phyloP scores from a whole-genome alignment of 805 yeast genomes.

The Vanderwaltozyma tropicalis region DNA sequence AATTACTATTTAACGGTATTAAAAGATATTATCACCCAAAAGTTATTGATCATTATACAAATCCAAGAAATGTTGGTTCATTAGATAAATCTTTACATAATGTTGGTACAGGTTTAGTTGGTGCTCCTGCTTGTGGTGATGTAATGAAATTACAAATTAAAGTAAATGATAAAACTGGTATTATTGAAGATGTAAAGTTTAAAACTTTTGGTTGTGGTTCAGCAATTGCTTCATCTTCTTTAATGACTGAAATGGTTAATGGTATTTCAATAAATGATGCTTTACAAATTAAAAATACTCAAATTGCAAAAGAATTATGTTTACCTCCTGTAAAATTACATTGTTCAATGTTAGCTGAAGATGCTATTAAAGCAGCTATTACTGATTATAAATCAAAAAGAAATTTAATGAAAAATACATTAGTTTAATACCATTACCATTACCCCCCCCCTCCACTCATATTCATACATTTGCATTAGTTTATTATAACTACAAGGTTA shows the following conservation, averaged over 20 bases:
- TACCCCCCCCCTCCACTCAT: too few relatives aligned
- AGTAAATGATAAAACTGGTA: conserved; percentile 82
- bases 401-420: conserved; percentile 5
- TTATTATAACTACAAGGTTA: too few relatives aligned
- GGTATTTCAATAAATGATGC: conserved; percentile 95
- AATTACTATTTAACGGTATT: background rate
- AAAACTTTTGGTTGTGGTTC: conserved; percentile 99
- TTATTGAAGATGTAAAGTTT: conserved; percentile 89
- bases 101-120: conserved; percentile 96
- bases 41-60: conserved; percentile 90
- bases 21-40: conserved; percentile 59
- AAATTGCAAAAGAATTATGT: conserved; percentile 86
- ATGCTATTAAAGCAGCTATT: conserved; percentile 94
- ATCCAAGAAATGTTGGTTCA: conserved; percentile 95
- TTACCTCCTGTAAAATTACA: conserved; percentile 96
- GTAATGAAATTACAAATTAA: conserved; percentile 95
- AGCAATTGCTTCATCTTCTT: conserved; percentile 93
- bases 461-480: background rate
- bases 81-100: conserved; percentile 62
- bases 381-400: conserved; percentile 89
- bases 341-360: conserved; percentile 98
- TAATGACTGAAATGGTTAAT: conserved; percentile 88
- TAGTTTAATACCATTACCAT: background rate
- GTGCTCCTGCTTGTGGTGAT: conserved; percentile 99
- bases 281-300: conserved; percentile 80